Evolutionary conservation across 257 asterid species (phyloP).

Genomic region (Parsonsia alboflavescens): DNA sequence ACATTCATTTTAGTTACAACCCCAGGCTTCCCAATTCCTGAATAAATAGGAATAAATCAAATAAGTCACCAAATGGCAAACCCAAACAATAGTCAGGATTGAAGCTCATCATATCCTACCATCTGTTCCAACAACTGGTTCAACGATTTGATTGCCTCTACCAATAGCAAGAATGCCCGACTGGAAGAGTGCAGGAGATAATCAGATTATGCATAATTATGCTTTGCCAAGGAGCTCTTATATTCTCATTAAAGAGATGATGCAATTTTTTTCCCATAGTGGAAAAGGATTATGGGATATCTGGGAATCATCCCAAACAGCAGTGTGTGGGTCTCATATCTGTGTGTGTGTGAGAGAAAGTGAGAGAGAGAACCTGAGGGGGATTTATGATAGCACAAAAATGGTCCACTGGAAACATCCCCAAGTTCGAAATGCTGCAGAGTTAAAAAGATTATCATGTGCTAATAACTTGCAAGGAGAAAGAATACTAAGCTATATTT

Average conservation of each 20-base stretch:
- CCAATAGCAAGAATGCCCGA: constrained; percentile 99
- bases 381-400: constrained; percentile 98
- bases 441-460: constrained; percentile 17
- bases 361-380: constrained; percentile 70
- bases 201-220: constrained; percentile 12
- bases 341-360: constrained; percentile 11
- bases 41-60: constrained; percentile 20
- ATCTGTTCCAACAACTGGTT: constrained; percentile 68
- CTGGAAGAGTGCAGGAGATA: constrained; percentile 36
- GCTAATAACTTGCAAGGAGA: constrained; percentile 17
- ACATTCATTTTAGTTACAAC: constrained; percentile 75
- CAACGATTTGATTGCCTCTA: constrained; percentile 90
- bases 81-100: constrained; percentile 2
- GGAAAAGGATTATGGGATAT: background rate
- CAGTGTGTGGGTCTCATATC: background rate
- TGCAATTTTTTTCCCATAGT: background rate
- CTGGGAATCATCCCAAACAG: background rate
- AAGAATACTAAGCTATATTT: constrained; percentile 10
- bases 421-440: constrained; percentile 96
- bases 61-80: constrained; percentile 10
- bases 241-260: background rate
- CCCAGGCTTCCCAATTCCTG: constrained; percentile 81
- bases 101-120: constrained; percentile 40
- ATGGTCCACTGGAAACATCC: constrained; percentile 95
- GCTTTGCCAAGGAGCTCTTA: background rate